Evolutionary conservation across 129 eudicot species (phyloP).

Genomic region (Cynara cardunculus): DNA sequence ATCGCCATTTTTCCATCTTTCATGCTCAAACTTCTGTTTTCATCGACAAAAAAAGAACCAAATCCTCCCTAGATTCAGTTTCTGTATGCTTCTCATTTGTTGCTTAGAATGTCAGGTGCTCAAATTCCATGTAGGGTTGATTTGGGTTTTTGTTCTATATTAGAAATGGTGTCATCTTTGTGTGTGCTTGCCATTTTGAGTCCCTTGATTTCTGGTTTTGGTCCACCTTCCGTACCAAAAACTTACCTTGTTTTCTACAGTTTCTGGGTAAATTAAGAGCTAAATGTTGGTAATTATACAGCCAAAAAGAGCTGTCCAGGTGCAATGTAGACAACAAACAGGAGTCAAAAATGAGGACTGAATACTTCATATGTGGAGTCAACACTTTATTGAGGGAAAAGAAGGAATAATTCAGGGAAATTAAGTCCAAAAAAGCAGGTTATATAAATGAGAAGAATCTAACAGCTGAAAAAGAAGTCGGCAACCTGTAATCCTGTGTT

Average conservation of each 20-base stretch:
- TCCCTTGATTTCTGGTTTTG: conserved; percentile 10
- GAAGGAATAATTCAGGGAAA: conserved; percentile 32
- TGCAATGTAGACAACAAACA: conserved; percentile 30
- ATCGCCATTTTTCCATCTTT: conserved; percentile 12
- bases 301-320: conserved; percentile 28
- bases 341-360: conserved; percentile 10
- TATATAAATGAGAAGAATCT: conserved; percentile 39
- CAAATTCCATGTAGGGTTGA: background rate
- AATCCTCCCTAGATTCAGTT: conserved; percentile 9
- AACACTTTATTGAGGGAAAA: conserved; percentile 23
- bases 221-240: conserved; percentile 3
- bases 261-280: conserved; percentile 7
- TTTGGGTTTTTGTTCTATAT: conserved; percentile 3
- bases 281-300: conserved; percentile 16
- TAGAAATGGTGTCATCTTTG: background rate
- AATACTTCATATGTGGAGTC: conserved; percentile 23
- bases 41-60: background rate
- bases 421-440: conserved; percentile 35
- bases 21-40: conserved; percentile 2
- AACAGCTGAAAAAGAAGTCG: conserved; percentile 29
- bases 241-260: conserved; percentile 4
- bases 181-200: conserved; percentile 8
- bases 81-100: background rate
- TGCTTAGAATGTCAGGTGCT: background rate
- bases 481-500: conserved; percentile 20